phyloP scores from a whole-genome alignment of 2,329 filamentous ascomycete species.

The Ophiocordyceps australis region DNA sequence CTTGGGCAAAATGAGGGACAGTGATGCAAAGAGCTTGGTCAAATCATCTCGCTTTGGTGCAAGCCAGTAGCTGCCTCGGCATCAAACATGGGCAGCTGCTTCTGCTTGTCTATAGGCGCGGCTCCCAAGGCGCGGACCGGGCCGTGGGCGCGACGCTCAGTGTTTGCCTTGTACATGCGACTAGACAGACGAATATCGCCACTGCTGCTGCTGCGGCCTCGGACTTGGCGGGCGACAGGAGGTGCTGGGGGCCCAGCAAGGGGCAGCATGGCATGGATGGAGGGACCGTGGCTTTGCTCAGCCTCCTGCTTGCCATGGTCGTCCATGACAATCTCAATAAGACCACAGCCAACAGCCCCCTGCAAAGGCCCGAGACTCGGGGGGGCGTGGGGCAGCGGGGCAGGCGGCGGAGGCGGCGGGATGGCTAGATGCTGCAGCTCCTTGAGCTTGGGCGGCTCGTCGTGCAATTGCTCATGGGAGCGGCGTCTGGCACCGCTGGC shows the following conservation, averaged over 20 bases:
- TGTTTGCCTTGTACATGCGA: slow-evolving; percentile 37
- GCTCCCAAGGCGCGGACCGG: too few relatives aligned
- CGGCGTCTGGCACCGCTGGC: slow-evolving; percentile 19
- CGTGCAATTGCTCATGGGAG: slow-evolving; percentile 30
- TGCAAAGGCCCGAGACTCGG: slow-evolving; percentile 21
- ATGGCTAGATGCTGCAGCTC: slow-evolving; percentile 43
- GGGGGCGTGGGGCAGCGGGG: slow-evolving; percentile 30
- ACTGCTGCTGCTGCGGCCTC: slow-evolving; percentile 37
- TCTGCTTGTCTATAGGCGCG: slow-evolving; percentile 40
- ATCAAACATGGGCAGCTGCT: too few relatives aligned
- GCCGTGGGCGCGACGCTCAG: too few relatives aligned
- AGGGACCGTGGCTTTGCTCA: too few relatives aligned
- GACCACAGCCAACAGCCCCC: slow-evolving; percentile 29
- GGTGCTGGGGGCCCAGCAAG: slow-evolving; percentile 25
- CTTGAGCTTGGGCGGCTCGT: slow-evolving; percentile 31
- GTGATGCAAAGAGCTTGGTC: slow-evolving; percentile 1
- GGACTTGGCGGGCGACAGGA: too few relatives aligned
- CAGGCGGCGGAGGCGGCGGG: slow-evolving; percentile 43
- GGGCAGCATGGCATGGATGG: slow-evolving; percentile 23
- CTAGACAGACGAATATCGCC: slow-evolving; percentile 32
- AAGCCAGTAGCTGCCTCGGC: slow-evolving; percentile 36
- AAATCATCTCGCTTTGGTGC: slow-evolving; percentile 37
- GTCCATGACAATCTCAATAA: slow-evolving; percentile 51
- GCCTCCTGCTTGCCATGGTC: too few relatives aligned
- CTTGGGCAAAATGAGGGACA: slow-evolving; percentile 1